Evolutionary conservation across 1,284 basidiomycete species (phyloP).

Genomic region (Pyrrhoderma noxium): DNA sequence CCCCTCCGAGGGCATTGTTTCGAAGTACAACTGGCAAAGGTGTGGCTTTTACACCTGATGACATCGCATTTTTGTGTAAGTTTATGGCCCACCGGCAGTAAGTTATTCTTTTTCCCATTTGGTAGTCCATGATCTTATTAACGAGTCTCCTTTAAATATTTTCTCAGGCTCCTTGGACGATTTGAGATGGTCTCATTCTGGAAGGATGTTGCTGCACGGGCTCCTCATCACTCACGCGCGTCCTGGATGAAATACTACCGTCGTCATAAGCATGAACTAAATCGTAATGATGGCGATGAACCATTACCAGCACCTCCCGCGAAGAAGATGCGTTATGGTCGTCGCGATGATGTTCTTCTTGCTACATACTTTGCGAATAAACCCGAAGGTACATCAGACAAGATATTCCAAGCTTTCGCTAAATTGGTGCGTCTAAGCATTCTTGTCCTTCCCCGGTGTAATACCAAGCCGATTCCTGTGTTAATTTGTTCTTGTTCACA

Average conservation of each 20-base stretch:
- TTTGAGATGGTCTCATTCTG: constrained; percentile 78
- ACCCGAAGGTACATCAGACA: constrained; percentile 71
- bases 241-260: constrained; percentile 89
- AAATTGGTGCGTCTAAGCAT: not conserved
- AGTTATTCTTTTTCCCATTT: constrained; percentile 21
- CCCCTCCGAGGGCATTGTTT: constrained; percentile 67
- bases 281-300: constrained; percentile 52
- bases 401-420: constrained; percentile 65
- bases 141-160: constrained; percentile 20
- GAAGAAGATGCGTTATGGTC: constrained; percentile 78
- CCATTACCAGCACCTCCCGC: constrained; percentile 67
- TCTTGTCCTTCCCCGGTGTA: not conserved
- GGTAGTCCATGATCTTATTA: not conserved
- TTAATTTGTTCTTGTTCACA: constrained; percentile 25
- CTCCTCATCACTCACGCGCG: constrained; percentile 77
- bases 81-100: constrained; percentile 69
- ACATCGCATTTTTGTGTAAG: constrained; percentile 63
- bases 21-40: constrained; percentile 80
- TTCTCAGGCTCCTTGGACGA: constrained; percentile 45
- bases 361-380: constrained; percentile 63
- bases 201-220: constrained; percentile 77
- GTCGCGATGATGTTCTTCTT: constrained; percentile 65
- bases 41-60: constrained; percentile 75
- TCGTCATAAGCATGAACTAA: constrained; percentile 72
- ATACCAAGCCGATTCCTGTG: no score